Percentiles rank a stretch among this genome's conserved stretches.
Conservation (phyloP, 768 basidiomycete genomes). For the Chalciporus chontae region DNA sequence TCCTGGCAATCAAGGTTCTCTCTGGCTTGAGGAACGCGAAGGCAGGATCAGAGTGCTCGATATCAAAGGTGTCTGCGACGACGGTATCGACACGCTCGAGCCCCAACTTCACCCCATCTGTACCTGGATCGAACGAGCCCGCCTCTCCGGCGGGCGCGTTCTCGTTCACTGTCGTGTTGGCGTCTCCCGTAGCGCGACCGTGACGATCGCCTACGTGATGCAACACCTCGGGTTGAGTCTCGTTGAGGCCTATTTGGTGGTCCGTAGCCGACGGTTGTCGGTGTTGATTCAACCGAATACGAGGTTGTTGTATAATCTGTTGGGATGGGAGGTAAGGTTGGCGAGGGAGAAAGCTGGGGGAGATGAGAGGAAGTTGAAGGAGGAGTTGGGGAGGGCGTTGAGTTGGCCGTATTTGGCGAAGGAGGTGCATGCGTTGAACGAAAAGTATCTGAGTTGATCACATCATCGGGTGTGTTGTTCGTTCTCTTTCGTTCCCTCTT, state of each 20-base stretch:
- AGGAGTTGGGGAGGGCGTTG: constrained; percentile 63
- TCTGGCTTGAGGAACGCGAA: constrained; percentile 86
- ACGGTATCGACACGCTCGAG: constrained; percentile 92
- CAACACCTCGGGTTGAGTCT: constrained; percentile 81
- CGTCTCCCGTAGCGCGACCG: constrained; percentile 91
- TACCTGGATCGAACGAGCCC: constrained; percentile 89
- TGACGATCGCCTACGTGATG: constrained; percentile 98
- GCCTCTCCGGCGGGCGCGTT: constrained; percentile 80
- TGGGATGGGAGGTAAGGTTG: constrained; percentile 93
- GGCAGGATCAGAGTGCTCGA: constrained; percentile 89
- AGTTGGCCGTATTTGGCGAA: constrained; percentile 84
- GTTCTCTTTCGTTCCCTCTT: neutral
- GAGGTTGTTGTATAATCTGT: constrained; percentile 90
- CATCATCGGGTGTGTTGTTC: neutral
- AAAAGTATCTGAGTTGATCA: constrained; percentile 68
- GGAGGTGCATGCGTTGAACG: constrained; percentile 83
- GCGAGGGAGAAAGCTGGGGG: constrained; percentile 66
- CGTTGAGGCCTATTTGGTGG: constrained; percentile 91
- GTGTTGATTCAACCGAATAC: constrained; percentile 95
- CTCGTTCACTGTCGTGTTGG: constrained; percentile 99
- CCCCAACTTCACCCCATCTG: constrained; percentile 86
- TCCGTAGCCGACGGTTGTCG: constrained; percentile 83
- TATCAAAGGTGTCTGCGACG: constrained; percentile 90
- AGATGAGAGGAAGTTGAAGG: constrained; percentile 46
- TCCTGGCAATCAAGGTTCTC: constrained; percentile 58